A percentile compares a stretch with the other conserved stretches of the same genome.
Conservation (phyloP, 2,329 filamentous ascomycete species). For the Diaporthe citriasiana region DNA sequence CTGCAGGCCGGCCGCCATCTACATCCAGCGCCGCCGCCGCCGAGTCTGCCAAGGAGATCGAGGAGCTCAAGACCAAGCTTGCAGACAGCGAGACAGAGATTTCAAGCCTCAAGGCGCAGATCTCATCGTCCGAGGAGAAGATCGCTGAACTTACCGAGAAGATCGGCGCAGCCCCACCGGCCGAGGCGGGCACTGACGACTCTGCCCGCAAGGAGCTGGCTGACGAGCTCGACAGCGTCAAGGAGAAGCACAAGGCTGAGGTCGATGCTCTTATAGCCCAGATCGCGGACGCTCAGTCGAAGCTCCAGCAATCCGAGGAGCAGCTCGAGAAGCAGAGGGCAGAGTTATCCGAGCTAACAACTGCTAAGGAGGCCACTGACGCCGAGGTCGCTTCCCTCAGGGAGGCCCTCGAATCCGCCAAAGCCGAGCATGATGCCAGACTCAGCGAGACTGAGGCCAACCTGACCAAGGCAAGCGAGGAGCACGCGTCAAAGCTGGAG, state of each 20-base stretch:
- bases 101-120: conserved; percentile 68
- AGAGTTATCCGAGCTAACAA: conserved; percentile 63
- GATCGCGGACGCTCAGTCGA: conserved; percentile 63
- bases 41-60: conserved; percentile 67
- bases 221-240: conserved; percentile 63
- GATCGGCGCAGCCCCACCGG: conserved; percentile 54
- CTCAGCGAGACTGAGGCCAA: conserved; percentile 55
- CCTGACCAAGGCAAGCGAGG: conserved; percentile 57
- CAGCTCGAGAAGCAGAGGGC: conserved; percentile 65
- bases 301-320: conserved; percentile 65
- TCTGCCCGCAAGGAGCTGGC: conserved; percentile 59
- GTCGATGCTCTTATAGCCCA: conserved; percentile 62
- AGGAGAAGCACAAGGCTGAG: conserved; percentile 64
- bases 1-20: conserved; percentile 55
- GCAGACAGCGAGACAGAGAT: conserved; percentile 71
- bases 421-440: conserved; percentile 57
- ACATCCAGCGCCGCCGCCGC: conserved; percentile 55
- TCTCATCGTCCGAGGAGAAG: conserved; percentile 68
- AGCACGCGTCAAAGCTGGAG: conserved; percentile 65
- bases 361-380: conserved; percentile 64
- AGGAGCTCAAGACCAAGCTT: conserved; percentile 72
- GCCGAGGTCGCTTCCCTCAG: conserved; percentile 64
- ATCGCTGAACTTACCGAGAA: conserved; percentile 68
- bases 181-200: conserved; percentile 54
- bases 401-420: conserved; percentile 63